Conservation (phyloP, 768 basidiomycete species). For the Steccherinum ochraceum region DNA sequence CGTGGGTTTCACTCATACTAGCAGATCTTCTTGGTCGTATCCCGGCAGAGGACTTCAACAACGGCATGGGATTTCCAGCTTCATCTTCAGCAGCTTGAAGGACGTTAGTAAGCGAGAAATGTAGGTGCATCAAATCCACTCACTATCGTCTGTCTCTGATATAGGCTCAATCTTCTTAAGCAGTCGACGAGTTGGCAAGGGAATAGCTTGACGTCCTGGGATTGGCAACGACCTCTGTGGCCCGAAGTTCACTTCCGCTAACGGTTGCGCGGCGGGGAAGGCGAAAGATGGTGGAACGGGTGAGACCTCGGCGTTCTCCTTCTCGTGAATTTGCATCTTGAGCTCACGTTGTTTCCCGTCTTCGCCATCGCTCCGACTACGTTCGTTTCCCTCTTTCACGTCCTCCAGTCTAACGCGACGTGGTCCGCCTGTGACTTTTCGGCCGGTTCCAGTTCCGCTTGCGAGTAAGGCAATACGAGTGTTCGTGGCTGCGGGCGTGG, state of each 20-base stretch:
- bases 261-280: conserved; percentile 16
- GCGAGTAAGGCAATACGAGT: conserved; percentile 7
- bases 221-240: conserved; percentile 7
- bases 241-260: conserved; percentile 15
- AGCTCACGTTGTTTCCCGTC: conserved; percentile 23
- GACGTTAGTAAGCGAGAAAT: too few relatives aligned
- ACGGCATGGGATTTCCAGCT: conserved; percentile 20
- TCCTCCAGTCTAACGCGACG: conserved; percentile 20
- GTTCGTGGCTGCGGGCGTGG: conserved; percentile 22
- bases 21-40: conserved; percentile 70
- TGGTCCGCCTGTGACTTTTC: conserved; percentile 17
- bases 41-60: conserved; percentile 31
- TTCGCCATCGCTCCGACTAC: conserved; percentile 29
- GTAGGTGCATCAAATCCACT: too few relatives aligned
- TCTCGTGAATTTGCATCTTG: conserved; percentile 28
- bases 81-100: too few relatives aligned
- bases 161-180: conserved; percentile 8
- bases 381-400: conserved; percentile 20
- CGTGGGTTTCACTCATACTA: conserved; percentile 53
- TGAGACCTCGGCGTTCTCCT: conserved; percentile 26
- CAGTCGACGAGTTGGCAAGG: conserved; percentile 5
- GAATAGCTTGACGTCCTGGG: conserved; percentile 8
- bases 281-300: conserved; percentile 3
- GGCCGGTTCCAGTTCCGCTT: conserved; percentile 12
- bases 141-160: conserved; percentile 9